Evolutionary conservation across 495 filamentous ascomycete species (phyloP), one percentile per base, ranked within the genome.

Genomic region (Collariella sp.): DNA sequence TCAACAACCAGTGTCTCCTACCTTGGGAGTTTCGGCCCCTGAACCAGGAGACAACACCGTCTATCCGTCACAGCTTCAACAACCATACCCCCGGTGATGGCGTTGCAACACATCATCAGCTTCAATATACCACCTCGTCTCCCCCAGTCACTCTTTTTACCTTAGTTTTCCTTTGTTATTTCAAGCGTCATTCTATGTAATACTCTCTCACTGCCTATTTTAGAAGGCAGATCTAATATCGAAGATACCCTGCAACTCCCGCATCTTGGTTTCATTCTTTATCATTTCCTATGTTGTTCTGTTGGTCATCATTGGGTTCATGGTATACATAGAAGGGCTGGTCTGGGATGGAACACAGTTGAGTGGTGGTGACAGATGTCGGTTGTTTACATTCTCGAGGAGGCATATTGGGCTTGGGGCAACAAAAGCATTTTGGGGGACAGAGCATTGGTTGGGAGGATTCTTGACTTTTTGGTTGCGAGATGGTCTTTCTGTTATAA

Each of bases 1-100:
- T 78, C 79, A 79, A 71, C 75, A 78, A 74, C 77, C 71, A 72
- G 60, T 64, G 75, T 77, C 75, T 67, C 75, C 76, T 53, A 70
- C 26, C 9, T 31, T 69, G 67, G 67, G 75, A 67, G 71, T 65
- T 63, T 68, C 74, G 57, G 76, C 72, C 74, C 72, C 77, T 74
- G 73, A 59, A 68, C 60, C 71, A 63, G 74, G 75, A 67, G 76
- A 73, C 70, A 73, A 62, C 54, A 65, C 61, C 55, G 59, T 70
- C 57, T 73, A 73, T 62, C 60, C 70, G 46, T 71, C 68, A 58
- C 70, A 71, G 57, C 63, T 31, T 31, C 26, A 9, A 31, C 26
- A 31, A 9, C 26, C 26, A 9, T 31, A 31, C 5, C 26, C 71
- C 50, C 67, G 71, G 40, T 67, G 49, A 67, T 43, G 47, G 29